A percentile compares a stretch with the other conserved stretches of the same genome.
Conservation (phyloP, 768 basidiomycete species). For the Lactarius hengduanensis region DNA sequence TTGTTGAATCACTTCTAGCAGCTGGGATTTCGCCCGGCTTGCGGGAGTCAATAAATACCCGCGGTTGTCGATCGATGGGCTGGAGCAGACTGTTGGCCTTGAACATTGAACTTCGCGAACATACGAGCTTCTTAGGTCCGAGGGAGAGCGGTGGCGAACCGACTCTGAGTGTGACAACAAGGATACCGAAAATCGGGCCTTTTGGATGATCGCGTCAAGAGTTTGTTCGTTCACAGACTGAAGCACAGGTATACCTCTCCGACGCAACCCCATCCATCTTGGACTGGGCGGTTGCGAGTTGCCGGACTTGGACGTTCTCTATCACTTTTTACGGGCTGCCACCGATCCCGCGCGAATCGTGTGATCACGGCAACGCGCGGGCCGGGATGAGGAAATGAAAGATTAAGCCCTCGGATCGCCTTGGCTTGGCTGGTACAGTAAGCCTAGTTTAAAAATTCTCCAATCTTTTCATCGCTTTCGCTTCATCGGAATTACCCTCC, state of each 20-base stretch:
- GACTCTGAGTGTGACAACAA: too few species aligned
- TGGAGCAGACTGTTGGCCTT: too few species aligned
- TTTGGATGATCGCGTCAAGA: too few species aligned
- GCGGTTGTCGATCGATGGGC: neutral
- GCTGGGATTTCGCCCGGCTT: neutral
- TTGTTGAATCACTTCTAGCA: neutral
- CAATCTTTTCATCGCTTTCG: neutral
- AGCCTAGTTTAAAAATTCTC: neutral
- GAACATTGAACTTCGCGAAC: neutral
- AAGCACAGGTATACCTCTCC: neutral
- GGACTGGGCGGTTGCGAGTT: neutral
- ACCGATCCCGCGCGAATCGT: too few species aligned
- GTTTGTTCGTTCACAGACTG: too few species aligned
- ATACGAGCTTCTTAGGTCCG: too few species aligned
- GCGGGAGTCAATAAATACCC: neutral
- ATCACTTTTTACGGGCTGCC: too few species aligned
- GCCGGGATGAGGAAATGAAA: neutral
- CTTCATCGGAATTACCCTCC: neutral
- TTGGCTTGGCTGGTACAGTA: too few species aligned
- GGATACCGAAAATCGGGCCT: too few species aligned
- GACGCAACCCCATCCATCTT: neutral
- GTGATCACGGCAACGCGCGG: neutral
- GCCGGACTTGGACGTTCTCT: neutral
- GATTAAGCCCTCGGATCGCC: neutral
- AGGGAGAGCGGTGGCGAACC: too few species aligned